A percentile compares a stretch with the other conserved stretches of the same genome.
These are phyloP conservation scores for Asterochloris erici DNA, from an alignment of 139 green algal species.

Conservation along the genomic window DNA sequence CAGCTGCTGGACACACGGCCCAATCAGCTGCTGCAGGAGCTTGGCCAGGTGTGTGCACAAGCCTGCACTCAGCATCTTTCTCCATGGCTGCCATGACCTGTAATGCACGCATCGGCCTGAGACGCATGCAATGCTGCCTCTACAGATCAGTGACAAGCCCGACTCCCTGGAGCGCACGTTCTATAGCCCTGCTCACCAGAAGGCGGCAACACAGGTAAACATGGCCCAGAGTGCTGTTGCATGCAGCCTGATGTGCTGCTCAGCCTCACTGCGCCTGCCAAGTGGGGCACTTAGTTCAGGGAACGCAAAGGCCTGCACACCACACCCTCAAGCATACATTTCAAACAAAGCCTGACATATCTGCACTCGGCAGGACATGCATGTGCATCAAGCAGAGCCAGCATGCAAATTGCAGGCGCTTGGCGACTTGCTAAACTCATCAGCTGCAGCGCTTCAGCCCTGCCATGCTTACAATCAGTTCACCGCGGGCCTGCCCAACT, in stretches of 20 bases:
- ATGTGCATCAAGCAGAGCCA: neutral
- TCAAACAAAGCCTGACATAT: neutral
- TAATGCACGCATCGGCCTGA: neutral
- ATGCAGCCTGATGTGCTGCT: neutral
- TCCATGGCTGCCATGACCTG: too few species aligned
- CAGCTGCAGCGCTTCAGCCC: neutral
- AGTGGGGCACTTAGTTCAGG: neutral
- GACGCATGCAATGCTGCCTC: neutral
- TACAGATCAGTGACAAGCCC: conserved; percentile 59
- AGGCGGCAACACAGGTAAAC: conserved; percentile 26
- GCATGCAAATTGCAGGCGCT: too few species aligned
- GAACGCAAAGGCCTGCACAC: neutral
- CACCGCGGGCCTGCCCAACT: neutral
- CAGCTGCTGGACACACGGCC: too few species aligned
- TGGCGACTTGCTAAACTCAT: neutral
- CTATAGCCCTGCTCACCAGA: conserved; percentile 58
- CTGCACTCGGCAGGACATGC: neutral
- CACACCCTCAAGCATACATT: neutral
- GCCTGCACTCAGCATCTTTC: too few species aligned
- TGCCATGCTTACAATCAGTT: neutral
- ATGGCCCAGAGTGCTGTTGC: neutral
- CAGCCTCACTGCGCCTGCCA: neutral
- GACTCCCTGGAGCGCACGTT: conserved; percentile 61
- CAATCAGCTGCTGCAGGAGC: too few species aligned
- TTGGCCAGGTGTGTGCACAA: too few species aligned